Base-by-base conservation (phyloP, 176 grass and related monocot genomes). In the Lolium rigidum region DNA sequence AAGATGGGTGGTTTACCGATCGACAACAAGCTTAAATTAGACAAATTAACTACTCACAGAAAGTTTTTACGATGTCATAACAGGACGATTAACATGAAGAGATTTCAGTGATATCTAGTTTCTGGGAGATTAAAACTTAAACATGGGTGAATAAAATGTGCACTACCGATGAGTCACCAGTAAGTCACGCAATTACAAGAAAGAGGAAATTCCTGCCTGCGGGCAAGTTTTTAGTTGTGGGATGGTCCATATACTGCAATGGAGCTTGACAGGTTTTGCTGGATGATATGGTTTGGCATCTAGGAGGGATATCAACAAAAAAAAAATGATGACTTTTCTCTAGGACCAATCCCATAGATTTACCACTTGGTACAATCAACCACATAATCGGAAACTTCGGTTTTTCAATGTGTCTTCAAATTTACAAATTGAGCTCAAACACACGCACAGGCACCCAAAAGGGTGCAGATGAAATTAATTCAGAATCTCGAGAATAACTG, bases 21-120 rank as follows among this genome's bases (percentile, higher is more conserved):
- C 49, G 49, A 13, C 49, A 51, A 51, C 49, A 51, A 17, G 51
- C 43, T 80, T 78, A 56, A 58, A 55, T 92, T 70, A 90, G 56
- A 88, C 70, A 52, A 77, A 2, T 5, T 51, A 39, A 54, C 15
- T 3, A 16, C 12, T 5, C 12, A 21, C 46, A 60, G 57, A 26
- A 84, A 22, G 4, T 26, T 75, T 14, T 7, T 16, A 76, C n/a
- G 51, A 7, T 58, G 10, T 26, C 49, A 44, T 1, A 58, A 69
- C 24, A 75, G 68, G 68, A 83, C 24, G 2, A 50, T 50, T 14
- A 87, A 58, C 57, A 69, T 44, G 7, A 75, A 70, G 1, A 13
- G 6, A 71, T 47, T 51, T 37, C 15, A 55, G 70, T 44, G 3
- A 46, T 80, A 16, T 73, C 56, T 37, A n/a, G 26, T 65, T 84